Evolutionary conservation across 345 rosid genomes (phyloP), one percentile per base, ranked within the genome.

Genomic region (Eutrema yunnanense): DNA sequence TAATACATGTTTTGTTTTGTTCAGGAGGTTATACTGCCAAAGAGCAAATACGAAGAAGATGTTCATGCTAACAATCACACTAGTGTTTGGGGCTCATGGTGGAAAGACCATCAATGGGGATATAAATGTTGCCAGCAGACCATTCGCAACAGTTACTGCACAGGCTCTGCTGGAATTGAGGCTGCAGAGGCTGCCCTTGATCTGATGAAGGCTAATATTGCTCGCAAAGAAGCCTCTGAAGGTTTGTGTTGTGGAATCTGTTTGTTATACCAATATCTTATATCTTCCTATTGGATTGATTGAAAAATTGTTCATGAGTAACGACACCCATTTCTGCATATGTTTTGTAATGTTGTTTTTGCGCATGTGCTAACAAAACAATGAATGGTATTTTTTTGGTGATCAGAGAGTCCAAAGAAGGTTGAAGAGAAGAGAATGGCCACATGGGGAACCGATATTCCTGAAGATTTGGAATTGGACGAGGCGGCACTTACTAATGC

Each of bases 81-180:
- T 2, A 84, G 81, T 43, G 97, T 90, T 12, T 93, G 92, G 92
- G 98, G 94, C 0, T 93, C 98, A 5, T 90, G 92, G 90, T 89
- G 92, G 94, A 90, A 83, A 79, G 97, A 89, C 68, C 88, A 93
- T 62, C 96, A 86, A 7, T 89, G 97, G 95, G 97, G 97, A 9
- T 90, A 90, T 46, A 93, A 84, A 69, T 93, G 97, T 73, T 93
- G 98, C 67, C 82, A 82, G 69, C 97, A 93, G 75, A 85, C 81
- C 0, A 81, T 87, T 41, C 81, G 96, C 37, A 93, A 93, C 73
- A 87, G 96, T 72, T 93, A 90, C 54, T 91, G 97, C 79, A 89
- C 97, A n/a, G 98, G 98, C 5, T 73, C 86, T 6, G 91, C 98
- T 13, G 96, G 98, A 44, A 86, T 91, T 62, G 96, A 91, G 80